Evolutionary conservation across 2,329 filamentous ascomycete genomes (phyloP).

Genomic region (Diaporthe amygdali): DNA sequence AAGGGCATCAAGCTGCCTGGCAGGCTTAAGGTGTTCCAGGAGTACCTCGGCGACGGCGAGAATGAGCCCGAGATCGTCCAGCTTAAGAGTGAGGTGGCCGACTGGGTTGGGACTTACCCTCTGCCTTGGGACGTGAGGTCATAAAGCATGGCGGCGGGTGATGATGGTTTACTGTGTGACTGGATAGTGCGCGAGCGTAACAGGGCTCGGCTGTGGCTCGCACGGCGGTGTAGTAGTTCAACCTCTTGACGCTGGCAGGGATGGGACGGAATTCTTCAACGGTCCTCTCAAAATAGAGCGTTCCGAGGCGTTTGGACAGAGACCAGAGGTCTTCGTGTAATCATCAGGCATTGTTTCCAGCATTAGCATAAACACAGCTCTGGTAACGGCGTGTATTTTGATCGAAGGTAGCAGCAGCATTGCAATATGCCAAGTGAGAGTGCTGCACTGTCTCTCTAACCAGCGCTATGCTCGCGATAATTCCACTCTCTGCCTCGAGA

Average conservation of each 20-base stretch:
- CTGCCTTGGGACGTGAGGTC: slow-evolving; percentile 65
- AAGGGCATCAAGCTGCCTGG: slow-evolving; percentile 69
- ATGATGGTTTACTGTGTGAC: background rate
- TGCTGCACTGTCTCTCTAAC: background rate
- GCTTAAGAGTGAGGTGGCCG: slow-evolving; percentile 75
- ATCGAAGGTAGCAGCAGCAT: background rate
- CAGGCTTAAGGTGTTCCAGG: slow-evolving; percentile 70
- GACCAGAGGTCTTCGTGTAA: background rate
- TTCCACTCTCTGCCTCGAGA: background rate
- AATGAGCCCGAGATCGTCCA: slow-evolving; percentile 74
- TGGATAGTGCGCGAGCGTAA: background rate
- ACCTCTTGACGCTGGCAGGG: background rate
- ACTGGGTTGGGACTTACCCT: slow-evolving; percentile 78
- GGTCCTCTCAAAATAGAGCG: slow-evolving; percentile 3
- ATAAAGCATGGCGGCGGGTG: slow-evolving; percentile 23
- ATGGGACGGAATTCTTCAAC: slow-evolving; percentile 15
- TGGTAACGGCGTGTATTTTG: background rate
- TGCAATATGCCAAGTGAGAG: background rate
- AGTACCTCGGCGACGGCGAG: slow-evolving; percentile 71
- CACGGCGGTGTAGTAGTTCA: background rate
- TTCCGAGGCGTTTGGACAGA: background rate
- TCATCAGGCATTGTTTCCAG: background rate
- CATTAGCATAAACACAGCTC: slow-evolving; percentile 4
- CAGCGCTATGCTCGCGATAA: slow-evolving; percentile 17
- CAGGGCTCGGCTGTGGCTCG: background rate